These are phyloP conservation scores for Leccinum aurantiacum DNA, from an alignment of 768 basidiomycete genomes.

Conservation along the genomic window DNA sequence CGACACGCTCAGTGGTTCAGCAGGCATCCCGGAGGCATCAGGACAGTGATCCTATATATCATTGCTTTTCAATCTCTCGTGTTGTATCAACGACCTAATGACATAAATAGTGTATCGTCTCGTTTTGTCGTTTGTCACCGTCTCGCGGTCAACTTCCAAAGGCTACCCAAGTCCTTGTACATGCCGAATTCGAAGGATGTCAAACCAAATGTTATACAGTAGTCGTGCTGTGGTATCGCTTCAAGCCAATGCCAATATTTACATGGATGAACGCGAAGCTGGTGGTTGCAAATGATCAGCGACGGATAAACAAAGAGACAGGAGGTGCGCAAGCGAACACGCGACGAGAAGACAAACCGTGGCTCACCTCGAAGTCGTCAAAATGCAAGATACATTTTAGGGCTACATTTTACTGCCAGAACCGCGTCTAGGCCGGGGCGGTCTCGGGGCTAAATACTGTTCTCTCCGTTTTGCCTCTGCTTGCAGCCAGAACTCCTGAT, in stretches of 20 bases:
- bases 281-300: slow-evolving; percentile 5
- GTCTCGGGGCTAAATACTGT: slow-evolving; percentile 43
- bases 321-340: neutral
- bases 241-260: slow-evolving; percentile 25
- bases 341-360: neutral
- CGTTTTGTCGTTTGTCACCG: slow-evolving; percentile 1
- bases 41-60: slow-evolving; percentile 25
- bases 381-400: slow-evolving; percentile 11
- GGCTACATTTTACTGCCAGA: slow-evolving; percentile 56
- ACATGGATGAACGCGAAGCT: slow-evolving; percentile 35
- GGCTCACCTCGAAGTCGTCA: slow-evolving; percentile 20
- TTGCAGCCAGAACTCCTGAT: slow-evolving; percentile 59
- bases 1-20: slow-evolving; percentile 14
- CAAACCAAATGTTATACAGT: slow-evolving; percentile 28
- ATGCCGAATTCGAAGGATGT: slow-evolving; percentile 16
- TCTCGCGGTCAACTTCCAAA: slow-evolving; percentile 5
- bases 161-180: slow-evolving; percentile 11
- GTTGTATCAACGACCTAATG: slow-evolving; percentile 23
- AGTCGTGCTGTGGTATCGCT: slow-evolving; percentile 22
- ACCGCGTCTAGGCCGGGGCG: slow-evolving; percentile 35
- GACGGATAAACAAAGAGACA: neutral
- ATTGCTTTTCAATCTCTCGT: slow-evolving; percentile 4
- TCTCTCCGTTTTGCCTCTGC: slow-evolving; percentile 48
- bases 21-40: neutral
- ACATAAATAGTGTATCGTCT: slow-evolving; percentile 26